Conservation (phyloP, 345 rosid species). For the Mercurialis annua region DNA sequence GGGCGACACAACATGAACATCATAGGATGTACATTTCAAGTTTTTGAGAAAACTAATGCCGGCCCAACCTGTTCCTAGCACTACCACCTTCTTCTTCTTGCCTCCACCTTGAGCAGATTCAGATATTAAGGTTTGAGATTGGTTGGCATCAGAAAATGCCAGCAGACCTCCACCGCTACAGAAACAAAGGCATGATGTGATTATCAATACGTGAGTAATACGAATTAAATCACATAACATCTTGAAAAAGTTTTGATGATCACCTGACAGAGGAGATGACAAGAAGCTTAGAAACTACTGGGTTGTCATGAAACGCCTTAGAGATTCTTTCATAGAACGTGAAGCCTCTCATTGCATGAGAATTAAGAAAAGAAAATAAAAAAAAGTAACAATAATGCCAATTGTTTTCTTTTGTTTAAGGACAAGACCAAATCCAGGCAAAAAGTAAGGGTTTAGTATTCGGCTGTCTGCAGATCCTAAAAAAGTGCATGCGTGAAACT, state of each 20-base stretch:
- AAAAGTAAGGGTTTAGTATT: neutral
- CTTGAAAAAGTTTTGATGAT: neutral
- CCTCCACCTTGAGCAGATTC: neutral
- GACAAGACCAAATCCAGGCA: neutral
- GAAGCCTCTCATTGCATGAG: conserved; percentile 33
- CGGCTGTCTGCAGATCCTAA: conserved; percentile 10
- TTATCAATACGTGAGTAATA: no score
- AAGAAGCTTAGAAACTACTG: conserved; percentile 50
- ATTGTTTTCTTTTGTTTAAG: neutral
- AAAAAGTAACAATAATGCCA: no score
- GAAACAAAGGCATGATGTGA: neutral
- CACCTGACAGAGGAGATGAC: conserved; percentile 51
- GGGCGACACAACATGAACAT: conserved; percentile 69
- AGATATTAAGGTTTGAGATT: conserved; percentile 17
- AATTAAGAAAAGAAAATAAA: no score
- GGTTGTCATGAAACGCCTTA: conserved; percentile 37
- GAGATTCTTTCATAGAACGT: conserved; percentile 40
- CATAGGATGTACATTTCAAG: conserved; percentile 48
- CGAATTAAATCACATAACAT: no score
- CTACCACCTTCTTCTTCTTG: conserved; percentile 68
- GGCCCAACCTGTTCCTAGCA: conserved; percentile 85
- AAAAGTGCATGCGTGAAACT: conserved; percentile 16
- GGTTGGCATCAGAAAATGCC: conserved; percentile 23
- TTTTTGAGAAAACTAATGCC: conserved; percentile 67
- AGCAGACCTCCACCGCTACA: conserved; percentile 25